Base-by-base conservation (phyloP, 192 early-diverging fungal genomes). In the Chytriomyces sp. region DNA sequence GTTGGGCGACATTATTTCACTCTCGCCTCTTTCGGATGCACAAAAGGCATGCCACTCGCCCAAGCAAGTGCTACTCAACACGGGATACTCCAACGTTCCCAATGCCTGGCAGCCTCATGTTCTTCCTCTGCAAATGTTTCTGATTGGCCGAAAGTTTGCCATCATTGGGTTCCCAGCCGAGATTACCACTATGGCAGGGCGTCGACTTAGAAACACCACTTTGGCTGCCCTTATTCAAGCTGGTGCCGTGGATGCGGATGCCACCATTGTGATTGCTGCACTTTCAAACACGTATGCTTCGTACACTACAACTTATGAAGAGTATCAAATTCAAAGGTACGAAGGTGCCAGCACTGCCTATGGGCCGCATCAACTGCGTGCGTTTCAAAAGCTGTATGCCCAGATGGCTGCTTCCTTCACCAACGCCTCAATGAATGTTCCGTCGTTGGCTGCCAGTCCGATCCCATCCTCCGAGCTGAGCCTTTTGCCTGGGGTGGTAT, bases 161-260 rank as follows among this genome's bases (percentile, higher is more conserved):
- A 81, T 89, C 14, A 71, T 85, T 44, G 86, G 81, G 5, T 68
- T 79, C 17, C 88, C 88, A 49, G 62, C 70, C 37, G 89, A 90
- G 65, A 85, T 90, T 40, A 84, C 89, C 28, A 89, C 88, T 39
- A 90, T 90, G 89, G 72, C 77, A 39, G 89, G 89, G 6, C 32
- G 89, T 55, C 53, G 89, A 5, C 60, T 85, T 22, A 73, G 81
- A 30, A 55, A 72, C 1, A 65, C 67, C 14, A 57, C 88, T 1
- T 39, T 75, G n/a, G 39, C 49, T 17, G 60, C 74, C 19, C 44
- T 89, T 6, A 59, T 80, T 6, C 67, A 73, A 37, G 76, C 84
- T 49, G 74, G 52, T 17, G 56, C 70, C 3, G 68, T 83, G 36
- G 82, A 85, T 55, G 40, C 34, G 7, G 83, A 84, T 55, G 75